Base-by-base conservation (phyloP, 768 basidiomycete genomes). In the Termitomyces titanicus region DNA sequence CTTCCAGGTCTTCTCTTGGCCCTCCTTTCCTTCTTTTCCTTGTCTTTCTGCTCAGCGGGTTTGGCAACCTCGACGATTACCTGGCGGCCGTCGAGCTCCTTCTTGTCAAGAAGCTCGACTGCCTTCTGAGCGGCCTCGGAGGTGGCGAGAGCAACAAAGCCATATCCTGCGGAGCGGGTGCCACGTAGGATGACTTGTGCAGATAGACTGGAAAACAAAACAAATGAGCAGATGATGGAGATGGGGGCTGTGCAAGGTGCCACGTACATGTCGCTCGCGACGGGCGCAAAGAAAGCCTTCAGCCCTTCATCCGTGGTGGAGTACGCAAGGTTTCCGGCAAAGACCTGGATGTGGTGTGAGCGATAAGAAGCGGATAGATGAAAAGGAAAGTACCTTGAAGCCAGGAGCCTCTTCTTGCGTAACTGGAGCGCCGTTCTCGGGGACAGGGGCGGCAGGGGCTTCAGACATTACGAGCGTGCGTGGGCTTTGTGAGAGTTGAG, bases 241-340 rank as follows among this genome's bases (percentile, higher is more conserved):
- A 64, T 63, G 51, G 66, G 73, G 73, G 78, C 76, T 75, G 75
- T 79, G 77, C 71, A 68, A 54, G 33, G 58, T 70, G 73, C 66
- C 67, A 83, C 88, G 68, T 79, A 95, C 94, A 95, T 86, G 74
- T 92, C 92, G 78, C 76, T 83, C 73, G 83, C 79, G 69, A 92
- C 86, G 70, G 89, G 88, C 73, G 81, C 88, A 81, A 95, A 96
- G 81, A 96, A 89, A 73, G 89, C 78, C 87, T 84, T 89, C 78
- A 96, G 88, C 85, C 90, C 90, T 76, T 92, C 89, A 81, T 93
- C 91, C 80, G 89, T 92, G 64, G 91, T 93, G 69, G 85, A 79
- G 75, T 94, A 96, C 79, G 92, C 85, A 80, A 96, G 92, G 78
- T 96, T 96, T 66, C 94, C 94, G 69, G 87, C 91, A 73, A 95